A percentile compares a stretch with the other conserved stretches of the same genome.
Conservation (phyloP, 1,284 basidiomycete genomes). For the Phylloboletellus chloephorus region DNA sequence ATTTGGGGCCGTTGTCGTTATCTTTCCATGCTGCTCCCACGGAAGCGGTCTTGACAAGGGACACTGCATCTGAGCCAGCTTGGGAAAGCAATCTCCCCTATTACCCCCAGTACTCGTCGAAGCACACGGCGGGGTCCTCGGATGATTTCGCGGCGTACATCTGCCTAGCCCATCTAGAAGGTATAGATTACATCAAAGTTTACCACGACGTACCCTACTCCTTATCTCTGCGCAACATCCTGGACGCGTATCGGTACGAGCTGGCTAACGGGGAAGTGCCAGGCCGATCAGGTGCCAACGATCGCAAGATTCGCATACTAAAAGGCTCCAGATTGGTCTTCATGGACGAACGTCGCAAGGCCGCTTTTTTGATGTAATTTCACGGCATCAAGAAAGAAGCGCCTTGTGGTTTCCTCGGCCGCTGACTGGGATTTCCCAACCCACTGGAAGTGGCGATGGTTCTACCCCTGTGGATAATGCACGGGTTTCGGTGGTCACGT, state of each 20-base stretch:
- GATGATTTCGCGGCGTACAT: slow-evolving; percentile 14
- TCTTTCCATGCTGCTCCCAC: slow-evolving; percentile 43
- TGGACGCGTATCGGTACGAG: slow-evolving; percentile 44
- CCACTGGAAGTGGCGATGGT: slow-evolving; percentile 14
- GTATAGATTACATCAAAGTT: slow-evolving; percentile 54
- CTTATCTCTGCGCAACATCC: slow-evolving; percentile 44
- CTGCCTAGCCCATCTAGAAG: slow-evolving; percentile 26
- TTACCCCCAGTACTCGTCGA: slow-evolving; percentile 7
- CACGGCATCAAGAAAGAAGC: slow-evolving; percentile 16
- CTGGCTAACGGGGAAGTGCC: slow-evolving; percentile 7
- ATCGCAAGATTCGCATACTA: slow-evolving; percentile 32
- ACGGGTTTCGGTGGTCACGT: slow-evolving; percentile 9
- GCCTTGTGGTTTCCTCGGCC: slow-evolving; percentile 11
- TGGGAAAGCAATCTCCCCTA: slow-evolving; percentile 22
- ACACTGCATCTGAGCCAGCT: slow-evolving; percentile 15
- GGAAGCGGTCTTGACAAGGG: slow-evolving; percentile 9
- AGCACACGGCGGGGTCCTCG: slow-evolving; percentile 6
- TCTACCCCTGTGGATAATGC: slow-evolving; percentile 16
- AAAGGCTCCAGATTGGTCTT: slow-evolving; percentile 36
- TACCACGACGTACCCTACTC: slow-evolving; percentile 52
- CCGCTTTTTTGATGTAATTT: slow-evolving; percentile 38
- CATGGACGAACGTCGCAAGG: slow-evolving; percentile 40
- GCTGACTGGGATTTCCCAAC: slow-evolving; percentile 19
- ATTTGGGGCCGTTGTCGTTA: slow-evolving; percentile 46
- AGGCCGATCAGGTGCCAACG: slow-evolving; percentile 26